Evolutionary conservation across 306 rosid genomes (phyloP).

Genomic region (Inga laurina): DNA sequence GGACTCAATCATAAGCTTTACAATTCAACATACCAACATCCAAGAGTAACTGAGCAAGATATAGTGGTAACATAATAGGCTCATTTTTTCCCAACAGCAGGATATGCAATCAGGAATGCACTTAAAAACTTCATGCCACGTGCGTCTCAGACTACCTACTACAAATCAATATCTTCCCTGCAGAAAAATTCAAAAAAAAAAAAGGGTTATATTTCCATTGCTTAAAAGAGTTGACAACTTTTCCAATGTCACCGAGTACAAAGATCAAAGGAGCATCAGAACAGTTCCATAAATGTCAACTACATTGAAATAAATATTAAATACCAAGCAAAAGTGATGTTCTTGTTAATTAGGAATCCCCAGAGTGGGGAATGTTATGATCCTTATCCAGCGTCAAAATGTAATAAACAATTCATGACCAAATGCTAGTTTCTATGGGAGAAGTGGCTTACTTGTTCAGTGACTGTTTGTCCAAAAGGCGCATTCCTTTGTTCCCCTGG

Average conservation of each 20-base stretch:
- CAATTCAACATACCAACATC: not conserved
- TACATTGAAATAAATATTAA: not conserved
- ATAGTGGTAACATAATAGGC: not conserved
- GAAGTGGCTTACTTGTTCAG: slow-evolving; percentile 34
- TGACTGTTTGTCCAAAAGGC: slow-evolving; percentile 38
- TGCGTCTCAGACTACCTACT: not conserved
- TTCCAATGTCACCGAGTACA: slow-evolving; percentile 10
- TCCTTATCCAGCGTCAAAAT: not conserved
- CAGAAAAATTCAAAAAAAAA: slow-evolving; percentile 28
- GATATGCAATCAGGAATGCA: not conserved
- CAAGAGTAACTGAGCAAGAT: not conserved
- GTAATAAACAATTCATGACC: not conserved
- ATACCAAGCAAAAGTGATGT: not conserved
- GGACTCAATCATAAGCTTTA: not conserved
- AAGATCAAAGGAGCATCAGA: not conserved
- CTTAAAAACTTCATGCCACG: not conserved
- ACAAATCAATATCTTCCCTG: slow-evolving; percentile 58
- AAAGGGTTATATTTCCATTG: slow-evolving; percentile 21
- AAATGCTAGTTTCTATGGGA: not conserved
- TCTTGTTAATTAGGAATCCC: slow-evolving; percentile 4
- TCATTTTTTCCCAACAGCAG: not conserved
- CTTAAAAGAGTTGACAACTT: not conserved
- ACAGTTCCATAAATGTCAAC: slow-evolving; percentile 2
- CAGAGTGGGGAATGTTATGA: not conserved
- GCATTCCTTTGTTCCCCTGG: slow-evolving; percentile 36